These are phyloP conservation scores for Candida ipomoeae DNA, from an alignment of 805 yeast genomes.

Conservation along the genomic window DNA sequence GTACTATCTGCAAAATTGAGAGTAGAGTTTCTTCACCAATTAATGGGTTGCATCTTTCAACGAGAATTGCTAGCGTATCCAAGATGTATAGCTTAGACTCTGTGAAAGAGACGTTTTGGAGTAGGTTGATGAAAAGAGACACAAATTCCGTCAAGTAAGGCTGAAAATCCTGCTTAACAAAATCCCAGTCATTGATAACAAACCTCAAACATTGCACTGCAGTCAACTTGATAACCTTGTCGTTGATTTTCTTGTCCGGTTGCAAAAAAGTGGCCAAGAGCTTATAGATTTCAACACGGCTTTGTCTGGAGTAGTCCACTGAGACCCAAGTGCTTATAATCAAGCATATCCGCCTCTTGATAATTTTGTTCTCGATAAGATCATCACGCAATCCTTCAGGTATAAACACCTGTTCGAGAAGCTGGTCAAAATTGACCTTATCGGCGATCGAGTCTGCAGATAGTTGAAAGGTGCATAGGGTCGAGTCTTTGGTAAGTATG, in stretches of 20 bases:
- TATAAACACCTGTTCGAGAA: conserved; percentile 56
- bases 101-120: conserved; percentile 51
- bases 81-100: conserved; percentile 77
- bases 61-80: conserved; percentile 59
- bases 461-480: conserved; percentile 77
- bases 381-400: conserved; percentile 57
- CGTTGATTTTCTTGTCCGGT: conserved; percentile 46
- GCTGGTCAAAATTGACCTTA: conserved; percentile 61
- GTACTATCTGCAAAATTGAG: conserved; percentile 54
- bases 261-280: conserved; percentile 51
- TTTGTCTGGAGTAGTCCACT: conserved; percentile 56
- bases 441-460: conserved; percentile 64
- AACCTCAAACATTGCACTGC: conserved; percentile 66
- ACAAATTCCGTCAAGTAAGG: conserved; percentile 59
- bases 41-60: conserved; percentile 63
- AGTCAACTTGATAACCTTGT: conserved; percentile 76
- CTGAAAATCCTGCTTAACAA: conserved; percentile 60
- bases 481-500: conserved; percentile 70
- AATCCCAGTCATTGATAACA: conserved; percentile 83
- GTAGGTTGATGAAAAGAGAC: conserved; percentile 43
- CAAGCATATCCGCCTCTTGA: conserved; percentile 73
- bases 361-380: conserved; percentile 48
- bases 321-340: conserved; percentile 80
- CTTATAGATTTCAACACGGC: conserved; percentile 55
- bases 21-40: conserved; percentile 48